Evolutionary conservation across 2,329 filamentous ascomycete species (phyloP).

Genomic region (Teratosphaeria zuluensis): DNA sequence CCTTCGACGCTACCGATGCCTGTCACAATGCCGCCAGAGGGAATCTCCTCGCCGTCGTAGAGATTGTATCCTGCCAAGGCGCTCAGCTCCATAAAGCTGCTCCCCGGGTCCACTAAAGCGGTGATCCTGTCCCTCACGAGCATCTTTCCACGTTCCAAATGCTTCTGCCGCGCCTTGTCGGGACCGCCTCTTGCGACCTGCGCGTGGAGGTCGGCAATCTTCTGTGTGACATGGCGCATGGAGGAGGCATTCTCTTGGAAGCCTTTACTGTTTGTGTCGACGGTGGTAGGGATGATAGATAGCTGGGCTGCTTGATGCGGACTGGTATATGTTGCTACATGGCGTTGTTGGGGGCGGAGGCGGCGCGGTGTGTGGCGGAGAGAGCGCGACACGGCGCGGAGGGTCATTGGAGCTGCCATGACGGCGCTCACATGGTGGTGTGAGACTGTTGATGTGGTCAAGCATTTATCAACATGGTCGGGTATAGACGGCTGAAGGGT

Average conservation of each 20-base stretch:
- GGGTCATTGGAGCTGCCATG: neutral
- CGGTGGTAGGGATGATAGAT: conserved; percentile 63
- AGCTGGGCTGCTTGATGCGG: conserved; percentile 74
- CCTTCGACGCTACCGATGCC: conserved; percentile 85
- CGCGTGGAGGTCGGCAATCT: conserved; percentile 59
- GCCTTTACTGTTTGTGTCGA: conserved; percentile 68
- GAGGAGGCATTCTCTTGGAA: conserved; percentile 72
- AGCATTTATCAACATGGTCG: neutral
- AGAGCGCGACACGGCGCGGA: neutral
- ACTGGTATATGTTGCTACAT: conserved; percentile 67
- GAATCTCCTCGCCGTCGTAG: conserved; percentile 79
- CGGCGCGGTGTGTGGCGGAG: conserved; percentile 8
- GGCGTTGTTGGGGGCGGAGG: conserved; percentile 17
- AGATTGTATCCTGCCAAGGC: conserved; percentile 79
- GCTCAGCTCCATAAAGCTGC: conserved; percentile 86
- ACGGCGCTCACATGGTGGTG: conserved; percentile 4
- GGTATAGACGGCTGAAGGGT: neutral
- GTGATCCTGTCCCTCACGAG: conserved; percentile 81
- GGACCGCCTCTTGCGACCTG: conserved; percentile 62
- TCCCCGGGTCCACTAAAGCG: conserved; percentile 78
- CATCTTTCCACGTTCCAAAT: conserved; percentile 85
- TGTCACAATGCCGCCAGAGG: conserved; percentile 83
- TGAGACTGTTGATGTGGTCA: neutral
- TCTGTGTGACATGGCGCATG: conserved; percentile 64
- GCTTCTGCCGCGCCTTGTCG: conserved; percentile 76